Evolutionary conservation across 257 asterid species (phyloP).

Genomic region (Solanum ossicruentum): DNA sequence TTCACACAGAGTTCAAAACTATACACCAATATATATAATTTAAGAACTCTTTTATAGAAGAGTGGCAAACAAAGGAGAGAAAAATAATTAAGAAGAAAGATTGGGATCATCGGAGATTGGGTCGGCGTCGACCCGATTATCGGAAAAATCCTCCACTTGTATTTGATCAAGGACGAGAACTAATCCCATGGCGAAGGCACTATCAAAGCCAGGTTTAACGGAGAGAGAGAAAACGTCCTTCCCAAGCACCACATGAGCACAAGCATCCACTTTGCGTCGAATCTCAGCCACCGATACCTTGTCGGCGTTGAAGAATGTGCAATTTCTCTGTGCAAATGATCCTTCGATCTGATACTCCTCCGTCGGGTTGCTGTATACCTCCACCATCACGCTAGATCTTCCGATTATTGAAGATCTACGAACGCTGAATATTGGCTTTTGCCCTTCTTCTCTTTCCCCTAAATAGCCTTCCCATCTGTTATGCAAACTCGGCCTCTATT

Average conservation of each 20-base stretch:
- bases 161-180: constrained; percentile 58
- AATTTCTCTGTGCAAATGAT: constrained; percentile 41
- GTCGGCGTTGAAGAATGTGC: constrained; percentile 24
- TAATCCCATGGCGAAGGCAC: constrained; percentile 68
- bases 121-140: constrained; percentile 26
- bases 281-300: constrained; percentile 51
- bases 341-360: constrained; percentile 62
- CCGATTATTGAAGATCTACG: constrained; percentile 53
- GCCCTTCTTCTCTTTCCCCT: constrained; percentile 45
- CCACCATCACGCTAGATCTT: constrained; percentile 35
- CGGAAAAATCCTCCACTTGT: constrained; percentile 16
- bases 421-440: constrained; percentile 44
- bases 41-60: neutral
- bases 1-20: neutral
- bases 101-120: constrained; percentile 17
- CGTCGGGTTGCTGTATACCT: constrained; percentile 24
- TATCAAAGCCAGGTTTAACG: constrained; percentile 44
- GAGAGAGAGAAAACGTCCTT: constrained; percentile 47
- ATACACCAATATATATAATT: neutral
- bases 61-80: neutral
- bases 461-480: constrained; percentile 64
- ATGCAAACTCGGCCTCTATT: constrained; percentile 70
- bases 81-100: neutral
- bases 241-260: constrained; percentile 46
- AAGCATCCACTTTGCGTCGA: constrained; percentile 51